Percentiles rank a stretch among this genome's conserved stretches.
These are phyloP conservation scores for Apiospora pterosperma DNA, from an alignment of 2,329 filamentous ascomycete species.

Conservation along the genomic window DNA sequence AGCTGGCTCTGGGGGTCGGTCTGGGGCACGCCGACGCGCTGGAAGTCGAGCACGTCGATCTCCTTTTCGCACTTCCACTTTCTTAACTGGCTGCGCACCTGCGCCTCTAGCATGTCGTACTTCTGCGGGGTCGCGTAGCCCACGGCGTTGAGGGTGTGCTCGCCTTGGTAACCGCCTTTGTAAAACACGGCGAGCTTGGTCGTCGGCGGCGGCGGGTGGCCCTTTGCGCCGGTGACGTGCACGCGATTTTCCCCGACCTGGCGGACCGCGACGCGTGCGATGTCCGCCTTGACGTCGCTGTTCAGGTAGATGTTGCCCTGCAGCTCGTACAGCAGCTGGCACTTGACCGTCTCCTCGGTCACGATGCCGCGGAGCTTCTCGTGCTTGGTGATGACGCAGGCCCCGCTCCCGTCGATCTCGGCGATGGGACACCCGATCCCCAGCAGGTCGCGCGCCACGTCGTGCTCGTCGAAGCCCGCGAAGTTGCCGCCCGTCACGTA, in stretches of 20 bases:
- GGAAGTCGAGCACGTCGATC: slow-evolving; percentile 51
- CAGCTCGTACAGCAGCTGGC: slow-evolving; percentile 47
- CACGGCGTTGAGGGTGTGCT: slow-evolving; percentile 41
- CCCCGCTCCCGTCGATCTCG: slow-evolving; percentile 31
- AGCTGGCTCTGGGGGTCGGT: slow-evolving; percentile 36
- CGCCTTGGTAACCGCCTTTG: slow-evolving; percentile 42
- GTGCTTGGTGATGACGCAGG: slow-evolving; percentile 32
- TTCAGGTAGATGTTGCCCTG: slow-evolving; percentile 47
- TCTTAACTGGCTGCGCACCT: slow-evolving; percentile 40
- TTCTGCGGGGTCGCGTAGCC: slow-evolving; percentile 47
- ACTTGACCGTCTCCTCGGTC: slow-evolving; percentile 33
- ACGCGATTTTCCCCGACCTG: slow-evolving; percentile 34
- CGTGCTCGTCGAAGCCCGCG: slow-evolving; percentile 42
- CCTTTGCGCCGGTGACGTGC: slow-evolving; percentile 36
- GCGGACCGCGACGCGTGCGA: slow-evolving; percentile 31
- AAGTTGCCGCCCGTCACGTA: slow-evolving; percentile 56
- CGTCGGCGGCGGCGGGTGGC: slow-evolving; percentile 42
- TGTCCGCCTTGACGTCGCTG: slow-evolving; percentile 41
- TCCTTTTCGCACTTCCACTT: slow-evolving; percentile 30
- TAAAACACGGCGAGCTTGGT: slow-evolving; percentile 52
- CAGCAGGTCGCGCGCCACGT: slow-evolving; percentile 24
- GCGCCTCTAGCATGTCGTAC: slow-evolving; percentile 45
- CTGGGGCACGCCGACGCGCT: slow-evolving; percentile 37
- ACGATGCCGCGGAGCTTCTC: slow-evolving; percentile 33
- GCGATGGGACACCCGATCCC: slow-evolving; percentile 35